A percentile compares a stretch with the other conserved stretches of the same genome.
phyloP scores from a whole-genome alignment of 108 stramenopile species.

The Cyclotella distinguenda region DNA sequence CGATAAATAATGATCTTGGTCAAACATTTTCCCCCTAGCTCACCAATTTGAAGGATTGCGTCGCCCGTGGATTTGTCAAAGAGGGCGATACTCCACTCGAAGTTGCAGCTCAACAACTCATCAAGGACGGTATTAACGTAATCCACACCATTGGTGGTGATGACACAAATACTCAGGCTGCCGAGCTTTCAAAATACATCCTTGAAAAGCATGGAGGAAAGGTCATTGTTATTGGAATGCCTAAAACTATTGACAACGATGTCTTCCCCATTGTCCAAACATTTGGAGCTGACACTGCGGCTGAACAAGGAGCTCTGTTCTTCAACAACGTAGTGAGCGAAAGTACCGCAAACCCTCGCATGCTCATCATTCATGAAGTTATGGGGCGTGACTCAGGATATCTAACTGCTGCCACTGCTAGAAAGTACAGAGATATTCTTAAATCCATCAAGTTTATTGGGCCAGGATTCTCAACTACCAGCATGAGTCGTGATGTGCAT shows the following conservation, averaged over 20 bases:
- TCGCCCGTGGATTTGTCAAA: conserved; percentile 74
- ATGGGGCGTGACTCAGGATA: conserved; percentile 92
- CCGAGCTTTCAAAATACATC: conserved; percentile 81
- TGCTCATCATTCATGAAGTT: conserved; percentile 91
- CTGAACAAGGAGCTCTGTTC: conserved; percentile 80
- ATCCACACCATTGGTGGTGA: conserved; percentile 93
- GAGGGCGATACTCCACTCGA: conserved; percentile 81
- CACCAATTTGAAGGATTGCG: conserved; percentile 87
- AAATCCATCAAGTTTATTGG: conserved; percentile 46
- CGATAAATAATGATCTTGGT: background rate
- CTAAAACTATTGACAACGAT: conserved; percentile 88
- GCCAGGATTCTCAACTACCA: conserved; percentile 45
- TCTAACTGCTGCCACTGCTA: conserved; percentile 81
- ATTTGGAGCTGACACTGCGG: conserved; percentile 90
- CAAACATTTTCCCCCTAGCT: conserved; percentile 43
- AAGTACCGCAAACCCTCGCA: conserved; percentile 84
- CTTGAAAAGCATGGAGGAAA: conserved; percentile 78
- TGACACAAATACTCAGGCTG: conserved; percentile 93
- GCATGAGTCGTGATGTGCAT: conserved; percentile 73
- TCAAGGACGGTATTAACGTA: conserved; percentile 76
- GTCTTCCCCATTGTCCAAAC: conserved; percentile 88
- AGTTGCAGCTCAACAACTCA: conserved; percentile 79
- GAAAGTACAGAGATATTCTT: conserved; percentile 67
- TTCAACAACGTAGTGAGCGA: conserved; percentile 86
- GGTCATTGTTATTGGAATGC: conserved; percentile 89